Percentiles rank a stretch among this genome's conserved stretches.
Conservation (phyloP, 1,139 yeast genomes). For the Diutina pseudorugosa region DNA sequence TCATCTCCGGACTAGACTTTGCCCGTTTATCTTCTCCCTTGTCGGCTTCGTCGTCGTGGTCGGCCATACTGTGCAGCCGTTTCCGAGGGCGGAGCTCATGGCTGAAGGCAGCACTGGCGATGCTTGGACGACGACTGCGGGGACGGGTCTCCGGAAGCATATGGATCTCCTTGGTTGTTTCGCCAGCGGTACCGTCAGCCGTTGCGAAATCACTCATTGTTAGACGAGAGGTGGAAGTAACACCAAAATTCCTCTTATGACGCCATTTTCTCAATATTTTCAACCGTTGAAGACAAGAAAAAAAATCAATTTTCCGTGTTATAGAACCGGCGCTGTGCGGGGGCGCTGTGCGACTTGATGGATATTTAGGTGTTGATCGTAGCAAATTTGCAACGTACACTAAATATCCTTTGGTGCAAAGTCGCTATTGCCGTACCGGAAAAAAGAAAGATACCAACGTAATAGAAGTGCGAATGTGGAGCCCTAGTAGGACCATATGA, state of each 20-base stretch:
- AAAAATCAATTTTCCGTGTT: too few relatives aligned
- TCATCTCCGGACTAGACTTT: neutral
- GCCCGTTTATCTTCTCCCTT: neutral
- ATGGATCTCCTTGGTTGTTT: neutral
- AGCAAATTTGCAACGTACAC: too few relatives aligned
- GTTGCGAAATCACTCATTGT: neutral
- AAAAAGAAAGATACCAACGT: too few relatives aligned
- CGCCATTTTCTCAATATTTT: neutral
- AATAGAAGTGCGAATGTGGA: neutral
- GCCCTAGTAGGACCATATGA: neutral
- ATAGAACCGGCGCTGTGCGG: too few relatives aligned
- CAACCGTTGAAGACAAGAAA: neutral
- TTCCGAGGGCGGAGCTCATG: neutral
- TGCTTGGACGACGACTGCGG: neutral
- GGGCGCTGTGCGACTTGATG: too few relatives aligned
- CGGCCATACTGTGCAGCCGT: neutral
- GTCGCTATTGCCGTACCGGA: too few relatives aligned
- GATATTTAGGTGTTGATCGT: too few relatives aligned
- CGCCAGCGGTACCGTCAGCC: neutral
- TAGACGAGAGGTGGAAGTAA: neutral
- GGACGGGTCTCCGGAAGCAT: neutral
- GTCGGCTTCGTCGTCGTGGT: neutral
- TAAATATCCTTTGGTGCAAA: too few relatives aligned
- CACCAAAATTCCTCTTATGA: neutral
- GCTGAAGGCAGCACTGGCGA: neutral